Percentiles rank a stretch among this genome's conserved stretches.
Conservation (phyloP, 2,329 filamentous ascomycete species). For the Alternaria sp. region DNA sequence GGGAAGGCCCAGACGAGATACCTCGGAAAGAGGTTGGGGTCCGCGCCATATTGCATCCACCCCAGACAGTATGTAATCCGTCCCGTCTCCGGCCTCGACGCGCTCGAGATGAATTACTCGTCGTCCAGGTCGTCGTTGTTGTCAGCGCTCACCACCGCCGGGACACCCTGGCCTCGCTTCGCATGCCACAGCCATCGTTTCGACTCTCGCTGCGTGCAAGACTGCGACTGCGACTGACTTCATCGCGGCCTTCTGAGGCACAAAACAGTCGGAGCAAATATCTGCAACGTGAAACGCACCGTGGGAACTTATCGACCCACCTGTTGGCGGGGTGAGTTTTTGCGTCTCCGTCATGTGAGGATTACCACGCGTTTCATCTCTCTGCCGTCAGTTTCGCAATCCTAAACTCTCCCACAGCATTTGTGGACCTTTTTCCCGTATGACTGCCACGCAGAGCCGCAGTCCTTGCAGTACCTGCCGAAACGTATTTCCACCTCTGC, state of each 20-base stretch:
- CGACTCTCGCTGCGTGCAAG: background rate
- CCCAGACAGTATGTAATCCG: slow-evolving; percentile 9
- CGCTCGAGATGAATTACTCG: slow-evolving; percentile 4
- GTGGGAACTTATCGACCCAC: slow-evolving; percentile 21
- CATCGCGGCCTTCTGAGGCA: slow-evolving; percentile 13
- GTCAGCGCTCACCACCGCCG: background rate
- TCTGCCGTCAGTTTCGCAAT: slow-evolving; percentile 19
- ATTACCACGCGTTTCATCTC: slow-evolving; percentile 20
- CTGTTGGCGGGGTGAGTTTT: slow-evolving; percentile 26
- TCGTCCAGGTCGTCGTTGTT: background rate
- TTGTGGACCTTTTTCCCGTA: slow-evolving; percentile 11
- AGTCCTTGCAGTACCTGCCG: slow-evolving; percentile 9
- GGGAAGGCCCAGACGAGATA: slow-evolving; percentile 23
- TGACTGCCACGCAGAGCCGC: slow-evolving; percentile 5
- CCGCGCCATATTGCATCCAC: slow-evolving; percentile 6
- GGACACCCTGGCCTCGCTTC: slow-evolving; percentile 7
- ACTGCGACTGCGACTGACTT: background rate
- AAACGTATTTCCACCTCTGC: slow-evolving; percentile 4
- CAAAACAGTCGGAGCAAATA: slow-evolving; percentile 19
- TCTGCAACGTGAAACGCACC: slow-evolving; percentile 25
- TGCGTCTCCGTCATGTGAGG: slow-evolving; percentile 20
- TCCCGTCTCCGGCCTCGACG: slow-evolving; percentile 7
- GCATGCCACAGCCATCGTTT: slow-evolving; percentile 4
- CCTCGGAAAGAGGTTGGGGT: slow-evolving; percentile 13
- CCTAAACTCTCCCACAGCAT: slow-evolving; percentile 6